Evolutionary conservation across 169 alveolate species (phyloP), one percentile per base, ranked within the genome.

Genomic region (Eimeria praecox): DNA sequence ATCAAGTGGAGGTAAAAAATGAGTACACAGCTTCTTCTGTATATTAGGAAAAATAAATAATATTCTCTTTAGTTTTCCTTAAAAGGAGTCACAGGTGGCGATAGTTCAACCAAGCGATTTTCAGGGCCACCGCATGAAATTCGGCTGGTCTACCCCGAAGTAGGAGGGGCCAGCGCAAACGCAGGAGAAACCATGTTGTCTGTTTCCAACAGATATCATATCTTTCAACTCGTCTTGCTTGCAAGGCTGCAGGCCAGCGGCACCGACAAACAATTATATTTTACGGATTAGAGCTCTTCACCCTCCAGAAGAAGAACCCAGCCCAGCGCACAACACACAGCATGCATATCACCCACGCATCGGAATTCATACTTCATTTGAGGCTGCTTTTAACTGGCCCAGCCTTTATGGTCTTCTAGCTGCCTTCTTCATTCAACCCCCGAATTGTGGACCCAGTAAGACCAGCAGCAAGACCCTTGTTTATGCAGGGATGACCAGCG

Each of bases 101-200:
- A 64, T 14, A 35, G 6, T 64, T 64, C 75, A 1, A 24, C n/a
- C 75, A 16, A 56, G 42, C 75, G 42, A 30, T 6, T 64, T 64
- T 64, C 75, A 6, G 75, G 75, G 75, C 75, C 75, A 27, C 35
- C 42, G 75, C 75, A 64, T 9, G 59, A 52, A 52, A 52, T 52
- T 52, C 59, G 59, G 75, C 75, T n/a, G 75, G 75, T 64, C 75
- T n/a, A 64, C 75, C 42, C 42, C 42, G 75, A 24, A n/a, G 14
- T 30, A 64, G 1, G 42, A 64, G 75, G 69, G 69, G 10, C 75
- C 35, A n/a, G 59, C 40, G 18, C 2, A n/a, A 14, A n/a, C 42
- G 75, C 9, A n/a, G 16, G 8, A n/a, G 75, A n/a, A 64, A 64
- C 75, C 2, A 64, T 30, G 10, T 18, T 18, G 40, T 30, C 42